These are phyloP conservation scores for Fusarium sp. DNA, from an alignment of 2,329 filamentous ascomycete species.

Conservation along the genomic window DNA sequence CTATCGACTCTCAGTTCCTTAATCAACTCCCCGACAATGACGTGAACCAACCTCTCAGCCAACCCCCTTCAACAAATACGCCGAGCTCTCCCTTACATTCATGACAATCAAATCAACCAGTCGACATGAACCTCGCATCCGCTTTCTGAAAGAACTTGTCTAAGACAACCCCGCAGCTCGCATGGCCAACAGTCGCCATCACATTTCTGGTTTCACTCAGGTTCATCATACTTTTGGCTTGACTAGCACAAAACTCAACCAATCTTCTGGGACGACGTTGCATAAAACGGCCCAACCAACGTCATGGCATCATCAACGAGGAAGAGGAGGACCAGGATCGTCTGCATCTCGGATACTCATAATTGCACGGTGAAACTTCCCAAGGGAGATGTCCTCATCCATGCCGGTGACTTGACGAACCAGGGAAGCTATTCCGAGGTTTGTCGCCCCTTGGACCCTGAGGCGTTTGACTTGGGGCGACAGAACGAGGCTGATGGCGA, in stretches of 20 bases:
- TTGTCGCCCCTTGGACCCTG: slow-evolving; percentile 3
- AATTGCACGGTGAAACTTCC: slow-evolving; percentile 75
- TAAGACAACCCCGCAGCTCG: slow-evolving; percentile 32
- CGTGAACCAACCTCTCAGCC: slow-evolving; percentile 16
- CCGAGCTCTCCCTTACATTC: slow-evolving; percentile 26
- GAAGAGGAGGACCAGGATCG: slow-evolving; percentile 70
- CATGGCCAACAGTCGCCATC: slow-evolving; percentile 14
- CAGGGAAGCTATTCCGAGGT: slow-evolving; percentile 72
- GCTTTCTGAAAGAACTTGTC: slow-evolving; percentile 25
- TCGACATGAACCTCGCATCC: slow-evolving; percentile 19
- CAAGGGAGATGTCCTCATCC: slow-evolving; percentile 78
- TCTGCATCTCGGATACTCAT: slow-evolving; percentile 84
- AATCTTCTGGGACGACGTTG: slow-evolving; percentile 22
- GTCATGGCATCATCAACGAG: slow-evolving; percentile 31
- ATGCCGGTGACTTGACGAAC: slow-evolving; percentile 82
- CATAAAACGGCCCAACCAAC: slow-evolving; percentile 18
- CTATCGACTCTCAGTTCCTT: slow-evolving; percentile 1
- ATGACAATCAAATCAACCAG: slow-evolving; percentile 6
- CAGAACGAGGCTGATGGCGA: slow-evolving; percentile 15
- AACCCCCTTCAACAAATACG: slow-evolving; percentile 18
- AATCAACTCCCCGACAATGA: slow-evolving; percentile 13
- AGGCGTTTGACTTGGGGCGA: background rate
- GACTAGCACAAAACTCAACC: slow-evolving; percentile 31
- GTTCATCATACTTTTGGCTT: slow-evolving; percentile 34
- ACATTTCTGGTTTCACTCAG: slow-evolving; percentile 6